Base-by-base conservation (phyloP, 1,139 yeast species). In the Sugiyamaella sp. region DNA sequence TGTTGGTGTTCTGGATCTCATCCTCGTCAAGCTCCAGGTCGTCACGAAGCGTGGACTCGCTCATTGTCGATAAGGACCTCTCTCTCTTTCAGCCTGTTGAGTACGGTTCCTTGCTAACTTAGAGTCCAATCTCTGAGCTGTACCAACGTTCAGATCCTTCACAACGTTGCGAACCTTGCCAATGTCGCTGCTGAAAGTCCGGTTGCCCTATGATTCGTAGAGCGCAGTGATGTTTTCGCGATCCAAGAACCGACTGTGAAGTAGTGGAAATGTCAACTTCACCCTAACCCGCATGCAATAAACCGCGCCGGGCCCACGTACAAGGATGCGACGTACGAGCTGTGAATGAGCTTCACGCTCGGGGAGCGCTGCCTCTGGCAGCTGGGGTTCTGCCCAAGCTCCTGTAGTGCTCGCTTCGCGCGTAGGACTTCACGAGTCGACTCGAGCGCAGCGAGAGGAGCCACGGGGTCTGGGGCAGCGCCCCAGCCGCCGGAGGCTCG, bases 21-120 rank as follows among this genome's bases (percentile, higher is more conserved):
- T 58, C 68, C 19, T 60, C 60, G 14, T 55, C 61, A 21, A 58
- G 62, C 21, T 60, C 61, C 22, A 49, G 35, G 32, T 48, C 46
- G 19, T 42, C 52, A 17, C 39, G 27, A 25, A 16, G 17, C 20
- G 14, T 35, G 3, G 53, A 24, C 32, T 52, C 38, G 27, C 51
- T 48, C 51, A 48, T 48, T 48, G 41, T 41, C 22, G 35, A 29
- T 5, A n/a, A 19, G 20, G n/a, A 32, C 29, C 8, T 20, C 33
- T 32, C 24, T 9, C 40, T 35, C 2, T 17, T n/a, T 33, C 38
- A 25, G 10, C 5, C 9, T 25, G 10, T 25, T 25, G 29, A 10
- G 9, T 25, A 25, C 10, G 5, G 29, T 25, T 25, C 10, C 29
- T 25, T 6, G n/a, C n/a, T n/a, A n/a, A n/a, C n/a, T n/a, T n/a